Percentiles rank a stretch among this genome's conserved stretches.
Evolutionary conservation across 805 yeast genomes (phyloP).

Genomic region (Kodamaea laetipori): DNA sequence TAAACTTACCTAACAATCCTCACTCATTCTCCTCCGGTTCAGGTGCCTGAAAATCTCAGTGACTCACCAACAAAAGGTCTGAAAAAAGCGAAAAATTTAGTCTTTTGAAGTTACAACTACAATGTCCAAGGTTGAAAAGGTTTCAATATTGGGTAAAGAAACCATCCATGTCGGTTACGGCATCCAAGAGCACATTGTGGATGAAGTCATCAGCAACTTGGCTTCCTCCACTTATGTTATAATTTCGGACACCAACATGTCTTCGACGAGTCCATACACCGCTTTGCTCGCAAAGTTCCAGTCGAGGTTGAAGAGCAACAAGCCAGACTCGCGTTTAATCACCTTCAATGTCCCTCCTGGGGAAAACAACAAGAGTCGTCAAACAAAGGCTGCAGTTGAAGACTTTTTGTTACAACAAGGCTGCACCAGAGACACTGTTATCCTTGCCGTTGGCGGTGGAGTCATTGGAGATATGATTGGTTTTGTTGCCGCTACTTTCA

Average conservation of each 20-base stretch:
- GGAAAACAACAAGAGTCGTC: conserved; percentile 84
- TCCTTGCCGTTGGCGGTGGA: conserved; percentile 96
- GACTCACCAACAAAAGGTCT: conserved; percentile 2
- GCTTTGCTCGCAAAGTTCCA: conserved; percentile 48
- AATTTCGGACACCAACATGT: conserved; percentile 82
- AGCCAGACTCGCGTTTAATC: conserved; percentile 66
- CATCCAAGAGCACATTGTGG: conserved; percentile 71
- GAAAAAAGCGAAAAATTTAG: conserved; percentile 3
- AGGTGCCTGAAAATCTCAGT: background rate
- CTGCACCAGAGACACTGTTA: conserved; percentile 94
- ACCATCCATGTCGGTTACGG: conserved; percentile 89
- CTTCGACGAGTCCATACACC: conserved; percentile 60
- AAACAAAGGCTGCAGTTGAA: conserved; percentile 89
- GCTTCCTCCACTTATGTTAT: conserved; percentile 91
- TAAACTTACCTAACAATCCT: too few relatives aligned
- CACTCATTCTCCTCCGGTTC: too few relatives aligned
- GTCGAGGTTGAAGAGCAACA: conserved; percentile 29
- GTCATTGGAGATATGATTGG: conserved; percentile 99
- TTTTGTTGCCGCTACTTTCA: conserved; percentile 97
- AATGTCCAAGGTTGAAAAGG: conserved; percentile 45
- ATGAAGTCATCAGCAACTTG: conserved; percentile 59
- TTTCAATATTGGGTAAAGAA: conserved; percentile 77
- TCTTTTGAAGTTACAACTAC: conserved; percentile 3
- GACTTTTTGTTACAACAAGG: conserved; percentile 80
- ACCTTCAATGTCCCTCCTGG: conserved; percentile 86